Percentiles rank a stretch among this genome's conserved stretches.
These are phyloP conservation scores for Carpinus viminea DNA, from an alignment of 306 rosid species.

Conservation along the genomic window DNA sequence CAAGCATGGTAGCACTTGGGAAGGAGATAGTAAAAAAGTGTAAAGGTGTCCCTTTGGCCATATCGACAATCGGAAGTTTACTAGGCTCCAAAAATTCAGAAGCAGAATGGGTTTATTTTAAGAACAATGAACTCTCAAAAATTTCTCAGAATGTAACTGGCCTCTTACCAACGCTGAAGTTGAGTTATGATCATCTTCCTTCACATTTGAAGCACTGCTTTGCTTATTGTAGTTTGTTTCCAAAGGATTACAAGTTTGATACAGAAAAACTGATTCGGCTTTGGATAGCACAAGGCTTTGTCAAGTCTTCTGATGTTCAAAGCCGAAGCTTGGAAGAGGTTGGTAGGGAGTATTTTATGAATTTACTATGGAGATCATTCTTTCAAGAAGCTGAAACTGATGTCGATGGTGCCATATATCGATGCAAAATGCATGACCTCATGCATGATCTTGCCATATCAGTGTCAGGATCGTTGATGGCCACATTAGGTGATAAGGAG, in stretches of 20 bases:
- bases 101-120: background rate
- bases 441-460: no score
- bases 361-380: constrained; percentile 7
- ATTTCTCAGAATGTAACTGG: background rate
- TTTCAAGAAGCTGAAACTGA: background rate
- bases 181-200: background rate
- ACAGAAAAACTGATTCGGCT: background rate
- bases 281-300: constrained; percentile 27
- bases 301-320: background rate
- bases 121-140: background rate
- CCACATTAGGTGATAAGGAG: no score
- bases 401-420: background rate
- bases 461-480: no score
- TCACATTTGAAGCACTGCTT: background rate
- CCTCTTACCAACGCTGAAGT: background rate
- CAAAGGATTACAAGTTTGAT: background rate
- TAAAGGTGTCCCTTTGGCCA: constrained; percentile 11
- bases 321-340: background rate
- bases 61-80: constrained; percentile 12
- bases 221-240: constrained; percentile 21
- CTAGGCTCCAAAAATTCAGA: background rate
- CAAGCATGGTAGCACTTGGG: background rate
- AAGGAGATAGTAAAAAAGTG: background rate
- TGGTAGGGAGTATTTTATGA: constrained; percentile 6
- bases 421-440: no score